Base-by-base conservation (phyloP, 352 stramenopile genomes). In the Phytophthora idaei region DNA sequence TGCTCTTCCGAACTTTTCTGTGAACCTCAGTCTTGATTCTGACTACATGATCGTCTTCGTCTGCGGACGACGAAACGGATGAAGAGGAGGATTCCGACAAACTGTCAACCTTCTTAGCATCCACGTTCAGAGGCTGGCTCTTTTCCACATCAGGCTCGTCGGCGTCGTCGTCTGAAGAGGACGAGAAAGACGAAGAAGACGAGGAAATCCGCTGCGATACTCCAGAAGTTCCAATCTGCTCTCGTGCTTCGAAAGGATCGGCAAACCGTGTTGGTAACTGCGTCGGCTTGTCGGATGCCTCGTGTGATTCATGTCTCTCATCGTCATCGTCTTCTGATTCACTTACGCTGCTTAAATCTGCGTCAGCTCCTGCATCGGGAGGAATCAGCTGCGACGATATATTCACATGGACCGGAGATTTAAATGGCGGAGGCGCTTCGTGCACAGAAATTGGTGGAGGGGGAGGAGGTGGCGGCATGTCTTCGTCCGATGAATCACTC, bases 381-480 rank as follows among this genome's bases (percentile, higher is more conserved):
- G 56, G 64, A 29, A 77, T 52, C 36, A 71, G 47, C 52, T 78
- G 73, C 14, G 73, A 73, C 21, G 78, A 47, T 34, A 74, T 50
- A 54, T 71, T 57, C 17, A 73, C 27, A 36, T 59, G 52, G 25
- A 67, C 27, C n/a, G 50, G 28, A 53, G 63, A 15, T 28, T 45
- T 15, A 17, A 76, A 69, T 14, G 49, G 29, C 21, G 54, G 34
- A 37, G 53, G 29, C n/a, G 36, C 36, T 14, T 65, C 54, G 25
- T 69, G 67, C n/a, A 67, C 50, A 45, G 60, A 37, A 36, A 69
- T 67, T 10, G 69, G 69, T 32, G 75, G 73, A 41, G 80, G 77
- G 4, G 80, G 80, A 4, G 80, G 80, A 52, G 77, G 78, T 59
- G 80, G 80, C 17, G 80, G 77, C 41, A 71, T 69, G n/a, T 88